Evolutionary conservation across 2,329 filamentous ascomycete genomes (phyloP).

Genomic region (Pseudogymnoascus sp.): DNA sequence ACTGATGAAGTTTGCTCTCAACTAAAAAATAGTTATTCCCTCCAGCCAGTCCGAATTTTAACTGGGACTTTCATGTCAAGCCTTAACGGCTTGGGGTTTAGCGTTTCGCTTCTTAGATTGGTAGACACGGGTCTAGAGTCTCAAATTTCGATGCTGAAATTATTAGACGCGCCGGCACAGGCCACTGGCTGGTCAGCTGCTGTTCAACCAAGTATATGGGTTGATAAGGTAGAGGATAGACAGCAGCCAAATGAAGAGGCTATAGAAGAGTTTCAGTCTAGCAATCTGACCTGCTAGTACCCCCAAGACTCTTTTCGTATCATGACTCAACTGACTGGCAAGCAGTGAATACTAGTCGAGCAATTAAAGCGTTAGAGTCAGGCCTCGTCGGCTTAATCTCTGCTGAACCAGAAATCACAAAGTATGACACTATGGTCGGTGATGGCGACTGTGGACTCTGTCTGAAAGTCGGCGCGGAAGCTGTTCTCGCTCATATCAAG

Average conservation of each 20-base stretch:
- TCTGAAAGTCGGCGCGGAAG: constrained; percentile 38
- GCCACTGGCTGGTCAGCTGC: constrained; percentile 37
- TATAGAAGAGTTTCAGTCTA: too few relatives aligned
- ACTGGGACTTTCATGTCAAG: constrained; percentile 42
- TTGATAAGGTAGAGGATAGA: too few relatives aligned
- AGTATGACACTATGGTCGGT: constrained; percentile 32
- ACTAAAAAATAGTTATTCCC: constrained; percentile 19
- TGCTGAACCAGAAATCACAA: constrained; percentile 28
- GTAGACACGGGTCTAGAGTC: constrained; percentile 24
- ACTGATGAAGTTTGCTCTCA: constrained; percentile 33
- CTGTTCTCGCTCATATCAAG: constrained; percentile 39
- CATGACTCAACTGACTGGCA: too few relatives aligned
- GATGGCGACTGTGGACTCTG: constrained; percentile 31
- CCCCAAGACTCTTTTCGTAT: too few relatives aligned
- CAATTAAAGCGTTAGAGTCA: too few relatives aligned
- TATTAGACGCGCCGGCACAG: constrained; percentile 23
- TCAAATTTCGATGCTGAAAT: constrained; percentile 13
- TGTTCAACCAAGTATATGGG: too few relatives aligned
- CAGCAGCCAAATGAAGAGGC: too few relatives aligned
- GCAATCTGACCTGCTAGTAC: too few relatives aligned
- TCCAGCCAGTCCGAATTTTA: constrained; percentile 36
- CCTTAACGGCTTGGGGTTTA: constrained; percentile 47
- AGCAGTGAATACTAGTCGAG: too few relatives aligned
- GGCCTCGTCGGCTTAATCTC: constrained; percentile 22
- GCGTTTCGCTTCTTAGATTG: constrained; percentile 44